Conservation (phyloP, 441 rosid species). For the Arabidopsis hybrid region DNA sequence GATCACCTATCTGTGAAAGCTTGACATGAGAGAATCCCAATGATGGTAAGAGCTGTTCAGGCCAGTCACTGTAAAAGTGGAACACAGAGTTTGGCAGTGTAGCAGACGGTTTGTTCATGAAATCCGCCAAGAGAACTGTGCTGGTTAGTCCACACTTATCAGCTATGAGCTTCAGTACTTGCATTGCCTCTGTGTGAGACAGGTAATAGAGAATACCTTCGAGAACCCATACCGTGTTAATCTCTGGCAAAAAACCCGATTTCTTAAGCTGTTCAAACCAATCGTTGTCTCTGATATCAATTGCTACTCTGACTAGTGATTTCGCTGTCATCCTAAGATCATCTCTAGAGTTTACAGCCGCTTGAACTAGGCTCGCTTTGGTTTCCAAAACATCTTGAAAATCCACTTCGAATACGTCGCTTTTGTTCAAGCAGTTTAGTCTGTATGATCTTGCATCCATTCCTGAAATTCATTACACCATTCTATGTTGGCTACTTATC, state of each 20-base stretch:
- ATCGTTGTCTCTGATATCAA: slow-evolving; percentile 67
- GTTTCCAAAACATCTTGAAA: slow-evolving; percentile 74
- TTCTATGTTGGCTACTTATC: neutral
- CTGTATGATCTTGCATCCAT: slow-evolving; percentile 96
- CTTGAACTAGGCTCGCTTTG: slow-evolving; percentile 67
- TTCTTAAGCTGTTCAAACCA: slow-evolving; percentile 79
- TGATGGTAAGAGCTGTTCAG: slow-evolving; percentile 84
- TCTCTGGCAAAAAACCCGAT: slow-evolving; percentile 73
- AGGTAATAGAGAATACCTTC: slow-evolving; percentile 93
- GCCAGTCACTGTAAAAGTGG: slow-evolving; percentile 95
- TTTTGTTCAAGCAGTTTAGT: slow-evolving; percentile 69
- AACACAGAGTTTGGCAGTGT: slow-evolving; percentile 68
- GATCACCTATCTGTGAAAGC: slow-evolving; percentile 92
- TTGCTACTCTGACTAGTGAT: slow-evolving; percentile 80
- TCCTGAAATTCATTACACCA: slow-evolving; percentile 52
- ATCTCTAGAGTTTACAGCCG: slow-evolving; percentile 55
- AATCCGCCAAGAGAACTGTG: slow-evolving; percentile 87
- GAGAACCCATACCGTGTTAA: slow-evolving; percentile 83
- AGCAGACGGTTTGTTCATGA: slow-evolving; percentile 91
- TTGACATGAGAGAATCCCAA: slow-evolving; percentile 80
- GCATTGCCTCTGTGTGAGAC: slow-evolving; percentile 79
- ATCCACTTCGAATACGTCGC: slow-evolving; percentile 83
- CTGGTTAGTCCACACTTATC: slow-evolving; percentile 61
- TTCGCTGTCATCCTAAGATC: slow-evolving; percentile 63
- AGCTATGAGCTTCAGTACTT: slow-evolving; percentile 83